These are phyloP conservation scores for Coemansia aciculifera DNA, from an alignment of 192 early-diverging fungal species.

Conservation along the genomic window DNA sequence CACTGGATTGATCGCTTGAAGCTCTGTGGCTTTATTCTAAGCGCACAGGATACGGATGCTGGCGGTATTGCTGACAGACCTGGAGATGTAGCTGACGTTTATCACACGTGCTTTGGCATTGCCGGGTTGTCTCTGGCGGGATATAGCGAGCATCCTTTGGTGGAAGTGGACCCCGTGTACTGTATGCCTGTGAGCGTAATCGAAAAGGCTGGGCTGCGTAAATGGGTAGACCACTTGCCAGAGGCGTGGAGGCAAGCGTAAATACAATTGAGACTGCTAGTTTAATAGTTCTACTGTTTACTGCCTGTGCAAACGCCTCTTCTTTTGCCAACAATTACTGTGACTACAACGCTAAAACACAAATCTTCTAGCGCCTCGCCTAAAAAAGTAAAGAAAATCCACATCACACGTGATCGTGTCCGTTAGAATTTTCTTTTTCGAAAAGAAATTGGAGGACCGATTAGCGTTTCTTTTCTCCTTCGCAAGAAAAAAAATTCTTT, in stretches of 20 bases:
- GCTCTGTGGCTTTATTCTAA: conserved; percentile 77
- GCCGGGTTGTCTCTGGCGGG: conserved; percentile 86
- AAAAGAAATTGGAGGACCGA: neutral
- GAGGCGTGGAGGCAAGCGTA: conserved; percentile 16
- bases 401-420: neutral
- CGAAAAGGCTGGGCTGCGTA: conserved; percentile 53
- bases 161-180: conserved; percentile 86
- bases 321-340: too few species aligned
- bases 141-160: conserved; percentile 62
- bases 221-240: conserved; percentile 33
- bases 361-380: too few species aligned
- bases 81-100: conserved; percentile 91
- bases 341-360: too few species aligned
- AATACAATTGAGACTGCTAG: neutral
- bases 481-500: neutral
- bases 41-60: conserved; percentile 77
- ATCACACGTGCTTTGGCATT: conserved; percentile 95
- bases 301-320: too few species aligned
- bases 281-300: too few species aligned
- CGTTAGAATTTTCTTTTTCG: neutral
- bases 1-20: conserved; percentile 86
- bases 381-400: neutral
- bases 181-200: conserved; percentile 76
- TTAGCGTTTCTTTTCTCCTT: neutral
- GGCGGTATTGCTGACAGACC: conserved; percentile 95